A percentile compares a stretch with the other conserved stretches of the same genome.
phyloP scores from a whole-genome alignment of 331 rosid species.

The Prunus yedoensis region DNA sequence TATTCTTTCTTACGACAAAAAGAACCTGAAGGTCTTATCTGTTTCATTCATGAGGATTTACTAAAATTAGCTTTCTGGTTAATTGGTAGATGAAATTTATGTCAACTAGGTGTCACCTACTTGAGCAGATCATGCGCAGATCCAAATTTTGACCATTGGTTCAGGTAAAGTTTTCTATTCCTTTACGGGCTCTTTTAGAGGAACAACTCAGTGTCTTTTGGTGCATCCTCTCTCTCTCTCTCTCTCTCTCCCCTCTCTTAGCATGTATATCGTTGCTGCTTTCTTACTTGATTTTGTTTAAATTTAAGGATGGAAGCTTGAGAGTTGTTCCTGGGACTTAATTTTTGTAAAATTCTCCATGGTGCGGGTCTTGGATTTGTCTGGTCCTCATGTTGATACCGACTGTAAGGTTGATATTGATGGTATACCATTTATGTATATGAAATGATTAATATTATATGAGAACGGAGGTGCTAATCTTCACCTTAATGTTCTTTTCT shows the following conservation, averaged over 20 bases:
- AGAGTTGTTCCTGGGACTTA: conserved; percentile 29
- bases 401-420: conserved; percentile 22
- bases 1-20: conserved; percentile 4
- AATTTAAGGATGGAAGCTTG: conserved; percentile 31
- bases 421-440: conserved; percentile 12
- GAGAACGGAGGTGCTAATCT: neutral
- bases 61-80: conserved; percentile 40
- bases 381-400: conserved; percentile 26
- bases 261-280: conserved; percentile 17
- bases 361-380: conserved; percentile 30
- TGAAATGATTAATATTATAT: neutral
- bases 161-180: conserved; percentile 47
- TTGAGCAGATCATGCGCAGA: conserved; percentile 64
- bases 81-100: conserved; percentile 45
- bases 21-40: conserved; percentile 24
- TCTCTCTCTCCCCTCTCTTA: neutral
- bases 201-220: conserved; percentile 19
- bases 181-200: conserved; percentile 28
- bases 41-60: conserved; percentile 11
- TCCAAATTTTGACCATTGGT: conserved; percentile 30
- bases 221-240: conserved; percentile 24
- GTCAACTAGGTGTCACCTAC: conserved; percentile 65
- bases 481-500: neutral
- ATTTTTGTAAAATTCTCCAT: conserved; percentile 35
- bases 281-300: conserved; percentile 28